A percentile compares a stretch with the other conserved stretches of the same genome.
These are phyloP conservation scores for Diaporthe caulivora DNA, from an alignment of 2,329 filamentous ascomycete genomes.

Conservation along the genomic window DNA sequence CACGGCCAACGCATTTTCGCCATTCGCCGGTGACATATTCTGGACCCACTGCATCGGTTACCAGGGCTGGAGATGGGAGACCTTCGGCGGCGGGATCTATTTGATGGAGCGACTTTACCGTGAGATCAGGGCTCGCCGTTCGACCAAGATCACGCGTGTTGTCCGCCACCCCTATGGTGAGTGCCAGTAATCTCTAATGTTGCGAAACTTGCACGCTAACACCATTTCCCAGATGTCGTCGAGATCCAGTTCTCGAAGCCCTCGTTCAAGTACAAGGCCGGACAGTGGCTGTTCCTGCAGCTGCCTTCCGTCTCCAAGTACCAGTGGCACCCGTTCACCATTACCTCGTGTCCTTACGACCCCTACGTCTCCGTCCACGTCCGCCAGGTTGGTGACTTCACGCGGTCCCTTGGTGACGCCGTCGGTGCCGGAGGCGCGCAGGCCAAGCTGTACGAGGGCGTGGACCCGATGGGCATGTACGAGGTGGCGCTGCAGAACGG, in stretches of 20 bases:
- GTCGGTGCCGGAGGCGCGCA: slow-evolving; percentile 92
- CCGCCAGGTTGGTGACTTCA: slow-evolving; percentile 97
- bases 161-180: slow-evolving; percentile 94
- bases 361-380: slow-evolving; percentile 95
- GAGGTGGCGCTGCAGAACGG: slow-evolving; percentile 95
- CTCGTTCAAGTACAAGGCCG: slow-evolving; percentile 97
- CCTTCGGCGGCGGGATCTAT: slow-evolving; percentile 87
- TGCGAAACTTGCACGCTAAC: slow-evolving; percentile 46
- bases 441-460: slow-evolving; percentile 87
- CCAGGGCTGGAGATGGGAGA: slow-evolving; percentile 96
- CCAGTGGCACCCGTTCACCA: slow-evolving; percentile 99
- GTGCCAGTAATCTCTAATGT: slow-evolving; percentile 44
- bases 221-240: slow-evolving; percentile 76
- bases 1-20: slow-evolving; percentile 77
- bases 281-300: slow-evolving; percentile 98
- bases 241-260: slow-evolving; percentile 98
- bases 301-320: slow-evolving; percentile 87
- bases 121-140: slow-evolving; percentile 85
- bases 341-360: slow-evolving; percentile 97
- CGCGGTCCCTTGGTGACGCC: slow-evolving; percentile 90
- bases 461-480: slow-evolving; percentile 97
- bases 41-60: slow-evolving; percentile 97
- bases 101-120: slow-evolving; percentile 90
- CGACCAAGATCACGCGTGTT: slow-evolving; percentile 92
- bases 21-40: slow-evolving; percentile 84